Evolutionary conservation across 192 early-diverging fungal genomes (phyloP).

Genomic region (Dissophora globulifera): DNA sequence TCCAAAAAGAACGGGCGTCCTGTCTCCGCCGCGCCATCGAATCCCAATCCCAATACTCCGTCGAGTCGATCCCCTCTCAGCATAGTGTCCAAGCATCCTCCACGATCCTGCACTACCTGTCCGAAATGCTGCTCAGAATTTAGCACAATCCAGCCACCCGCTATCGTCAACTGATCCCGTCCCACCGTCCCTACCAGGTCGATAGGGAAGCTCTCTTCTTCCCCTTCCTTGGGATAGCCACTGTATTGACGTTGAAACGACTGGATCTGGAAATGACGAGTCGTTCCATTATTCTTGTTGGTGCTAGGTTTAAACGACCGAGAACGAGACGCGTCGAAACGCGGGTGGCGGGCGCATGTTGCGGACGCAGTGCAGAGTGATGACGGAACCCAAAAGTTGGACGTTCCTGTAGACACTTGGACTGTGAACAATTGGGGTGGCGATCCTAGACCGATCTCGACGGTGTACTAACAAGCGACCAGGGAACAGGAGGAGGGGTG

Average conservation of each 20-base stretch:
- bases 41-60: conserved; percentile 91
- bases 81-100: conserved; percentile 57
- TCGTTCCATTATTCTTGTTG: too few species aligned
- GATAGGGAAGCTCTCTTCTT: neutral
- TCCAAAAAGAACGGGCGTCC: conserved; percentile 93
- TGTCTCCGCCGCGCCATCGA: conserved; percentile 77
- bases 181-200: conserved; percentile 7
- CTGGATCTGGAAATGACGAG: conserved; percentile 87
- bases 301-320: conserved; percentile 63
- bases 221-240: neutral
- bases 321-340: conserved; percentile 85
- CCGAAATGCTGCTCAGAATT: conserved; percentile 13
- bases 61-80: conserved; percentile 86
- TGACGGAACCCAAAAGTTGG: conserved; percentile 97
- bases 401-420: conserved; percentile 90
- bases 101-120: conserved; percentile 15
- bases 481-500: neutral
- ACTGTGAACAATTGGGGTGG: conserved; percentile 90
- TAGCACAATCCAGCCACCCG: neutral
- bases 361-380: conserved; percentile 86
- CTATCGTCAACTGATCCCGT: conserved; percentile 3
- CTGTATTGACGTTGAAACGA: conserved; percentile 38
- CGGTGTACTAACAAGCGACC: conserved; percentile 8
- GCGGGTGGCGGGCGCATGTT: conserved; percentile 88
- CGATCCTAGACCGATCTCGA: conserved; percentile 81